Evolutionary conservation across 2,329 filamentous ascomycete species (phyloP).

Genomic region (Cladorrhinum sp.): DNA sequence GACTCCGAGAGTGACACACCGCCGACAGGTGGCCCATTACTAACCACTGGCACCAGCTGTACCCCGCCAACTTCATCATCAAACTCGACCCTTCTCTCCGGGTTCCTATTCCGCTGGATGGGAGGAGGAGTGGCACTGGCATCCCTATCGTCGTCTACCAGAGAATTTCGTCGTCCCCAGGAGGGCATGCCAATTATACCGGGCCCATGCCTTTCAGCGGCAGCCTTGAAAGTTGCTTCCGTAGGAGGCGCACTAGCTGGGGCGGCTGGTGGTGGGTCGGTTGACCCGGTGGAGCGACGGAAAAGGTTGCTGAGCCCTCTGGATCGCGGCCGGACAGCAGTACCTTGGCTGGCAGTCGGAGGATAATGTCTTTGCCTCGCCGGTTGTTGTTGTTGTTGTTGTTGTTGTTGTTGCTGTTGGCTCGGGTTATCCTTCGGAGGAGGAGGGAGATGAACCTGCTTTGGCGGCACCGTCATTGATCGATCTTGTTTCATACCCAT

Average conservation of each 20-base stretch:
- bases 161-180: constrained; percentile 37
- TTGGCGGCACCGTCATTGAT: constrained; percentile 26
- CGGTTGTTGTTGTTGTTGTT: constrained; percentile 12
- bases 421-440: too few relatives aligned
- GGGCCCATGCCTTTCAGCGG: neutral
- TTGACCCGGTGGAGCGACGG: constrained; percentile 47
- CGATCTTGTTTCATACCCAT: constrained; percentile 20
- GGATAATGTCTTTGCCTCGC: constrained; percentile 46
- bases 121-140: constrained; percentile 55
- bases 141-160: constrained; percentile 40
- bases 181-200: constrained; percentile 38
- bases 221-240: constrained; percentile 23
- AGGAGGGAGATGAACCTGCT: constrained; percentile 3
- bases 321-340: constrained; percentile 39
- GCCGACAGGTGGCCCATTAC: constrained; percentile 12
- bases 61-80: constrained; percentile 21
- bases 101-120: constrained; percentile 44
- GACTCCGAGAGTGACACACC: constrained; percentile 1
- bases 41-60: constrained; percentile 2
- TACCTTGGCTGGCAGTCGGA: constrained; percentile 41
- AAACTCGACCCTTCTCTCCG: constrained; percentile 6
- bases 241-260: constrained; percentile 28
- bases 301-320: constrained; percentile 51
- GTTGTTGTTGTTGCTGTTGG: constrained; percentile 11
- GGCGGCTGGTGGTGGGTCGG: constrained; percentile 23